Base-by-base conservation (phyloP, 192 early-diverging fungal genomes). In the Haplosporangium gracile region DNA sequence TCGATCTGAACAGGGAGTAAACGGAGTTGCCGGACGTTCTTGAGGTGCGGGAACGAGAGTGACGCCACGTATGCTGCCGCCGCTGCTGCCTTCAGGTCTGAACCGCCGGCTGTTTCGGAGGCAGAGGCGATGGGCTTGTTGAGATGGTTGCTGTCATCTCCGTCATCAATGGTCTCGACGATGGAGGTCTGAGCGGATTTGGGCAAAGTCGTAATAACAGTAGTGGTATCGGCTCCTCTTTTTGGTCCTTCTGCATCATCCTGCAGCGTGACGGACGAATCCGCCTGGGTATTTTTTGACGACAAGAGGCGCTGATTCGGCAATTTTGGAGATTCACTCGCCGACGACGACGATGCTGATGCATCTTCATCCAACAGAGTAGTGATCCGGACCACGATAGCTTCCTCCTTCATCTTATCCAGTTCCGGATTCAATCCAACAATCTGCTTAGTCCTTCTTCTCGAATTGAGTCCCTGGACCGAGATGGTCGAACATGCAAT, bases 401-500 rank as follows among this genome's bases (percentile, higher is more conserved):
- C 53, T 39, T 83, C 74, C 24, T 72, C 70, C 32, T 75, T 75
- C 29, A 82, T 71, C 45, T n/a, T 39, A 1, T 83, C 39, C 72
- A 77, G 18, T 10, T 75, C 76, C 24, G 38, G 8, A 20, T 78
- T 69, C 16, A 43, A 20, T 1, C 68, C 55, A 0, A 74, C 34
- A 70, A 68, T 45, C 73, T 74, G 36, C 40, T 55, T 45, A 22
- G 68, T 42, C 82, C 89, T 72, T 88, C 74, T 77, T 55, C 49
- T 73, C 15, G 92, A 92, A 9, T 78, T 63, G 4, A 88, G 13
- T 5, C 89, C 88, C 53, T 91, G 88, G 1, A 72, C 16, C 45
- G 81, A 73, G 24, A 92, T 82, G 36, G 80, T 53, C 10, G 76
- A 75, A 15, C 82, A 60, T 4, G 77, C 81, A 39, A 91, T 65